Evolutionary conservation across 2,329 filamentous ascomycete genomes (phyloP), one percentile per base, ranked within the genome.

Genomic region (Teratosphaeria epicoccoides): DNA sequence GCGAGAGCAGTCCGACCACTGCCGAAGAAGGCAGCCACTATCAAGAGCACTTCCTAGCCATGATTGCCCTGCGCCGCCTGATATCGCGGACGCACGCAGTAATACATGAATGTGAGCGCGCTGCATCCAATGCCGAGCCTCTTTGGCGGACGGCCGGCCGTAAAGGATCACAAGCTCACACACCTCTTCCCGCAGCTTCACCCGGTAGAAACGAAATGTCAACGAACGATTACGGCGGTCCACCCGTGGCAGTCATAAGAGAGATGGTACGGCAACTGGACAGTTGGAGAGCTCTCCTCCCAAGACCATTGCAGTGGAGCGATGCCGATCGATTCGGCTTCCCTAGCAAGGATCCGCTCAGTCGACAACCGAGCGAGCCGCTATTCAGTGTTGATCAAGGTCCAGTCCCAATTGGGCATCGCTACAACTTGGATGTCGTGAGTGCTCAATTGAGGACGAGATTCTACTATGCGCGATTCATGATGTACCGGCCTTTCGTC

Each of bases 1-100:
- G 50, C 11, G 44, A 46, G 44, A 24, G 23, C 23, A 46, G 44
- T 46, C 23, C 23, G 7, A 28, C 23, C 20, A 24, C 25, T 46
- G 44, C 12, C 23, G 23, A 24, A 24, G 44, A 46, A 24, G 25
- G 44, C 25, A 75, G 76, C 1, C 73, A 80, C 53, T 79, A 77
- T 52, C 74, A 79, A 55, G 76, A 80, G 53, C 74, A 83, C 57
- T 82, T 81, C 61, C 73, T 77, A 2, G 80, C 80, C 0, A 79
- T 82, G 59, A 76, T 83, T 45, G 76, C 78, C 10, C 69, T 83
- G 17, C 71, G 76, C 20, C 70, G 76, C 23, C 66, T 83, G 2
- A 76, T 77, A 33, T 70, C 73, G 1, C 71, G 75, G 22, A 76
- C 81, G 17, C 75, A 83, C 60, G 68, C 68, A 43, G 69, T 70